A percentile compares a stretch with the other conserved stretches of the same genome.
phyloP scores from a whole-genome alignment of 179 eudicot species.

The Drosera spatulata region DNA sequence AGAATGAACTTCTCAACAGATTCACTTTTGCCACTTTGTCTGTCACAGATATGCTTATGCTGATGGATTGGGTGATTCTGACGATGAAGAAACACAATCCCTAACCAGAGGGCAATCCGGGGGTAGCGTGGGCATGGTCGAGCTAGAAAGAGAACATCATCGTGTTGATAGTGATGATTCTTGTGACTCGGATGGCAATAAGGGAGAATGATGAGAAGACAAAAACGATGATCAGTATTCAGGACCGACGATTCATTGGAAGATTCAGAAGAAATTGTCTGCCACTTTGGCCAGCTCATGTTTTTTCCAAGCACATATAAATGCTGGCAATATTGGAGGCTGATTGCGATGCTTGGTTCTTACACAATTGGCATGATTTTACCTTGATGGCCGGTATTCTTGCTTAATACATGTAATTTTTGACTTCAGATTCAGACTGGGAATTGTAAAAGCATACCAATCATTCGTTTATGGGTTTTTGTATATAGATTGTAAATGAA shows the following conservation, averaged over 20 bases:
- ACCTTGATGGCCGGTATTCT: too few species aligned
- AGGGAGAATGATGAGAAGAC: conserved; percentile 36
- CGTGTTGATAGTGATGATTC: conserved; percentile 18
- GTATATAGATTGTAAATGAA: too few species aligned
- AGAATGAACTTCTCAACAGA: not conserved
- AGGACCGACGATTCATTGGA: not conserved
- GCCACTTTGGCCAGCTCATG: too few species aligned
- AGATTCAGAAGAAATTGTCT: too few species aligned
- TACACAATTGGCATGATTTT: too few species aligned
- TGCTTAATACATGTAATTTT: too few species aligned
- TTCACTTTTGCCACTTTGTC: not conserved
- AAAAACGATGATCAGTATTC: not conserved
- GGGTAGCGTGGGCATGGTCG: conserved; percentile 66
- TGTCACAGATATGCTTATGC: conserved; percentile 75
- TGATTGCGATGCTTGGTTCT: too few species aligned
- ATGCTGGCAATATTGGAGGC: too few species aligned
- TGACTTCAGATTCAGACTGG: too few species aligned
- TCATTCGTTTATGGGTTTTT: too few species aligned
- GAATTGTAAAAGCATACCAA: too few species aligned
- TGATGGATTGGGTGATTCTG: conserved; percentile 41
- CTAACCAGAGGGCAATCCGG: conserved; percentile 41
- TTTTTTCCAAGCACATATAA: too few species aligned
- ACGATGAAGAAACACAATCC: conserved; percentile 72
- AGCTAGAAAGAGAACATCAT: conserved; percentile 38
- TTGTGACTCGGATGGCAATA: conserved; percentile 49